Base-by-base conservation (phyloP, 148 eudicot species). In the Camellia sinensis region DNA sequence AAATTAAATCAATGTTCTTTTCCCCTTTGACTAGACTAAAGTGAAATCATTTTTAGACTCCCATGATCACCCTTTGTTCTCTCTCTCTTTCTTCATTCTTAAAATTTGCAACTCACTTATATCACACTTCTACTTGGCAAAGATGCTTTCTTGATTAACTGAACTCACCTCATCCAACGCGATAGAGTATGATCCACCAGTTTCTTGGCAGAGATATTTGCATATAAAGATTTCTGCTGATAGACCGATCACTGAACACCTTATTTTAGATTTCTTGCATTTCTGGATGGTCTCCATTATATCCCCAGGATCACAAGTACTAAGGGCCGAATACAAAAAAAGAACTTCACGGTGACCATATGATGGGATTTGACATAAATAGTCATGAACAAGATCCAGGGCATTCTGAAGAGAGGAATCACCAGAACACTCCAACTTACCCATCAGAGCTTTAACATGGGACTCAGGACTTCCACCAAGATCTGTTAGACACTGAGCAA, bases 381-480 rank as follows among this genome's bases (percentile, higher is more conserved):
- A 87, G 45, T 86, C 91, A 63, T 93, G 91, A 76, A 91, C 93
- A 79, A 95, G 97, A 81, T 95, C 97, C 53, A 95, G 82, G 81
- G 97, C 91, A 81, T 95, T 95, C 83, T 95, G 99, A 75, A 95
- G 85, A 52, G 97, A 95, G 3, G 99, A 87, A 77, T 95, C 99
- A 57, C 99, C 99, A 44, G 99, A 95, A 86, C 99, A 92, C 79
- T 82, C 91, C 87, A 95, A 73, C 74, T 95, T 93, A n/a, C 87
- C 89, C 97, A 89, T 90, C 88, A 95, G 84, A 37, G 97, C 96
- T 83, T 90, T 92, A 61, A 95, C 87, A 84, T 95, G 99, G 68
- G 97, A 88, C 82, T 95, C 97, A 1, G 99, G 99, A 81, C 99
- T 93, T 65, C 99, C 99, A 87, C 97, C 99, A 84, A 95, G 97